phyloP scores from a whole-genome alignment of 1,139 yeast species.

The Geotrichum macrosporum region DNA sequence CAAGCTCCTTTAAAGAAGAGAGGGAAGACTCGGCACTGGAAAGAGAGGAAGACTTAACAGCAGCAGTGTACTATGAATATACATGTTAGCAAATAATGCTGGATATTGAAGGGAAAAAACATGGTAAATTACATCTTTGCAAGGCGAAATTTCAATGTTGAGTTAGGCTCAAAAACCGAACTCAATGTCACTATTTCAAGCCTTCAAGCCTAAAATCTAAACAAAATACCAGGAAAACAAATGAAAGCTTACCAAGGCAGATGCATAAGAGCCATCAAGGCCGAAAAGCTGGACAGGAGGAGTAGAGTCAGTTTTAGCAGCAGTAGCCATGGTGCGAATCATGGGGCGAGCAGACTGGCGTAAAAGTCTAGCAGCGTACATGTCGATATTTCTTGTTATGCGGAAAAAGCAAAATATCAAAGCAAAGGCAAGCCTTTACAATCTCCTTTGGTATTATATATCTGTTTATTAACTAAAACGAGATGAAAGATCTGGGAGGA shows the following conservation, averaged over 20 bases:
- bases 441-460: too few species aligned
- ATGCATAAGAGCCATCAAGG: slow-evolving; percentile 94
- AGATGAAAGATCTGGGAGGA: too few species aligned
- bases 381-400: too few species aligned
- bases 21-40: slow-evolving; percentile 70
- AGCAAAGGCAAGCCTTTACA: too few species aligned
- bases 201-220: too few species aligned
- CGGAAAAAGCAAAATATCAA: too few species aligned
- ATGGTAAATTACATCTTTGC: slow-evolving; percentile 18
- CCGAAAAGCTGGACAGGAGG: slow-evolving; percentile 96
- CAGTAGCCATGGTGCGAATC: slow-evolving; percentile 43
- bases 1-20: slow-evolving; percentile 51
- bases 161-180: background rate
- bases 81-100: too few species aligned
- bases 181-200: too few species aligned
- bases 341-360: slow-evolving; percentile 23
- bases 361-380: slow-evolving; percentile 22
- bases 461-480: too few species aligned
- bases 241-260: slow-evolving; percentile 53
- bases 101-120: slow-evolving; percentile 1
- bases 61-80: slow-evolving; percentile 62
- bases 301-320: slow-evolving; percentile 52
- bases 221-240: background rate
- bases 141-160: too few species aligned
- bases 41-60: slow-evolving; percentile 75